Conservation (phyloP, 1,139 yeast genomes). For the Kazachstania sp. region DNA sequence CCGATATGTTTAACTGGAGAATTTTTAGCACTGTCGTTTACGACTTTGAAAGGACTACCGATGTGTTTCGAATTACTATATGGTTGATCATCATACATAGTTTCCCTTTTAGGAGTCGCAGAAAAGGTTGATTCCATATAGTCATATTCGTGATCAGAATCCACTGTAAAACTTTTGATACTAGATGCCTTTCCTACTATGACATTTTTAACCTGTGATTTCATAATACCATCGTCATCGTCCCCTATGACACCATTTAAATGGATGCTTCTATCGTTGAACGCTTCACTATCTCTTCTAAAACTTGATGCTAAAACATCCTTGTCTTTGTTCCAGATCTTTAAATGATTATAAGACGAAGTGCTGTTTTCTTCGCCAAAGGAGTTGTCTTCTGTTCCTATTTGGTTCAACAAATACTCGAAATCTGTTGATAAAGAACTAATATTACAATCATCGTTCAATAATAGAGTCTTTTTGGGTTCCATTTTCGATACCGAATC, state of each 20-base stretch:
- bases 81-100: slow-evolving; percentile 6
- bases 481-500: neutral
- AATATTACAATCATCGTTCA: neutral
- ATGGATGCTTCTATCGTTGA: neutral
- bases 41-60: neutral
- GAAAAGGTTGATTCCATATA: no score
- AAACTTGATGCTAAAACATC: neutral
- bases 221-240: slow-evolving; percentile 7
- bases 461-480: neutral
- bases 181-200: slow-evolving; percentile 9
- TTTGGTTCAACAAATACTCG: slow-evolving; percentile 4
- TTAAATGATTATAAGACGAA: neutral
- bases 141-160: slow-evolving; percentile 1
- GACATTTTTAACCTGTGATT: slow-evolving; percentile 11
- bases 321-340: slow-evolving; percentile 6
- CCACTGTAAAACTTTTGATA: slow-evolving; percentile 9
- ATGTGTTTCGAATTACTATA: neutral
- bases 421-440: slow-evolving; percentile 9
- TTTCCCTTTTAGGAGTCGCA: no score
- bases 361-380: neutral
- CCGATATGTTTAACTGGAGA: neutral
- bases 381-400: slow-evolving; percentile 3
- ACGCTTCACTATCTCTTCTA: neutral
- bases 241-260: slow-evolving; percentile 5
- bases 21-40: neutral